Evolutionary conservation across 2,329 filamentous ascomycete genomes (phyloP), one percentile per base, ranked within the genome.

Genomic region (Fusarium decemcellulare): DNA sequence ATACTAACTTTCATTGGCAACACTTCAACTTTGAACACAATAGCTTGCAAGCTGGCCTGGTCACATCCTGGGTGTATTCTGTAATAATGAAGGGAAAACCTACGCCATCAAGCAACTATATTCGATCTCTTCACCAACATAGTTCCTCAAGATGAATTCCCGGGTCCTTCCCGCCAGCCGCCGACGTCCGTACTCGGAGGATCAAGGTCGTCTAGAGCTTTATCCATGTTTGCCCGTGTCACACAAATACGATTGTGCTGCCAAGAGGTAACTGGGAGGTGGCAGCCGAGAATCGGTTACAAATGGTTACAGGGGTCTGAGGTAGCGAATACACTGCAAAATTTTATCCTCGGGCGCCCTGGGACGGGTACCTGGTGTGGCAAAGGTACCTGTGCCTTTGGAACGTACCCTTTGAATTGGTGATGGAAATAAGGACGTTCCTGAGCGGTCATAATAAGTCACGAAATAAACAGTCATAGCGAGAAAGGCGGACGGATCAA

Each of bases 381-480:
- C 36, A 18, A 29, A 29, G 34, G 6, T 18, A 29, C 50, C 40
- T 36, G 50, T 34, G 50, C 18, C 34, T 53, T 30, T n/a, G 34
- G 36, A 16, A 53, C 50, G 32, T 37, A 18, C 8, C 47, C 4
- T 23, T 23, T 23, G 2, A 51, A 51, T 18, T 51, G 48, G 3
- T 39, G 48, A 51, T 51, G 48, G 39, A 23, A 18, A 36, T 51
- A 36, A 37, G 32, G 44, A 15, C 5, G 39, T 44, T 53, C 39
- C 56, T 44, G 56, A 53, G 56, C 29, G 30, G n/a, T 53, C 56
- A 52, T 12, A 59, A 53, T 36, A 53, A 9, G 53, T 59, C 56
- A 52, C 37, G 56, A 52, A 51, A 59, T 52, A 59, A 52, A 59
- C 46, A 59, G 46, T 59, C 29, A 59, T 51, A 40, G 27, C 23